Base-by-base conservation (phyloP, 148 eudicot species). In the Silene latifolia region DNA sequence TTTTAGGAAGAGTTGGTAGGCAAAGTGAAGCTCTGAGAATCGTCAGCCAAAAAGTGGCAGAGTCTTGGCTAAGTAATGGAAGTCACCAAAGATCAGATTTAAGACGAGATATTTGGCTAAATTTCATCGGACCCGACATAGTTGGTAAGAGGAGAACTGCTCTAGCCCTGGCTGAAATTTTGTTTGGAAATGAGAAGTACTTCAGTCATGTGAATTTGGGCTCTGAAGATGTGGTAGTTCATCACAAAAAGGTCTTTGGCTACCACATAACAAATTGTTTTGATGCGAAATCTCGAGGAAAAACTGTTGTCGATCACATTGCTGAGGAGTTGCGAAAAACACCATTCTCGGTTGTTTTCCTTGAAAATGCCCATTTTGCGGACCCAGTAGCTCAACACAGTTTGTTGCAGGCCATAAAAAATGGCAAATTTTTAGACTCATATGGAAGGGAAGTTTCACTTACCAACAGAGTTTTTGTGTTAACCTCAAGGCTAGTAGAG, bases 91-190 rank as follows among this genome's bases (percentile, higher is more conserved):
- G 80, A 46, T 25, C 89, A 65, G 73, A 69, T 70, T 72, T 23
- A 29, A 83, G 91, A 72, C 85, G 92, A 81, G 88, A 89, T 79
- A 69, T 89, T 12, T 93, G 97, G 94, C 78, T 93, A 63, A 76
- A 82, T 78, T 85, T 91, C 63, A 76, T 69, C 8, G 97, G 98
- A 35, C 84, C 91, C 17, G 93, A 91, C 81, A 76, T 73, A 61
- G 77, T 85, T 81, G 87, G 86, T 68, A 87, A 89, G 82, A 87
- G 82, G 78, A 89, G 80, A 82, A 82, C 80, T 73, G 91, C 93
- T 5, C 23, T 83, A 35, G 80, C 86, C 27, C 82, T 93, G 23
- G 86, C 94, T 53, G 90, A 91, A 64, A 78, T 83, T 53, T 56
- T 89, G n/a, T 87, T 71, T 79, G 91, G 91, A 63, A 82, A 80